A percentile compares a stretch with the other conserved stretches of the same genome.
Conservation (phyloP, 2,329 filamentous ascomycete species). For the Coleophoma cylindrospora region DNA sequence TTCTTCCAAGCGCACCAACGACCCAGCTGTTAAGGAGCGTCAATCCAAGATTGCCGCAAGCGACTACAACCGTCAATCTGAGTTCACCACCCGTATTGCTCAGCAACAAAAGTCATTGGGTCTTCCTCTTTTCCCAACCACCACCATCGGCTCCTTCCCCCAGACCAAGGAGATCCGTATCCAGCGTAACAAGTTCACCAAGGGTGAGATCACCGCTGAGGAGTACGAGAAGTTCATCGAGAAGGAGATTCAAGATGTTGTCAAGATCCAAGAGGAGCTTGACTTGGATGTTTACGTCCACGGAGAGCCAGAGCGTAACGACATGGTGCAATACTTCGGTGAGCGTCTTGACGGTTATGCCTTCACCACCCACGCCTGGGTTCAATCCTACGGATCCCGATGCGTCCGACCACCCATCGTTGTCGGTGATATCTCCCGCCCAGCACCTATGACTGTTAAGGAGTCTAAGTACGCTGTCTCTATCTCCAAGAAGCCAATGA, state of each 20-base stretch:
- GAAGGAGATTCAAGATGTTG: conserved; percentile 92
- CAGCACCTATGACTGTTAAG: conserved; percentile 98
- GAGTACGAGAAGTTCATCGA: conserved; percentile 99
- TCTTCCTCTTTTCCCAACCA: conserved; percentile 96
- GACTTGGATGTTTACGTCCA: conserved; percentile 96
- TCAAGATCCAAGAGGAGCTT: conserved; percentile 98
- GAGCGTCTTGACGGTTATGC: conserved; percentile 95
- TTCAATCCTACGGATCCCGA: conserved; percentile 96
- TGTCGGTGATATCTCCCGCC: conserved; percentile 96
- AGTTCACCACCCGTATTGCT: conserved; percentile 78
- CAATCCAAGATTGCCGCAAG: conserved; percentile 79
- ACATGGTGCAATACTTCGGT: conserved; percentile 99
- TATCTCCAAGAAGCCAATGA: conserved; percentile 98
- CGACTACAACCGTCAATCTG: conserved; percentile 89
- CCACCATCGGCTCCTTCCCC: conserved; percentile 98
- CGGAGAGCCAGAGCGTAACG: conserved; percentile 98
- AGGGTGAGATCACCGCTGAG: conserved; percentile 87
- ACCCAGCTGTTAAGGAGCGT: conserved; percentile 94
- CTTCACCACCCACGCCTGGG: conserved; percentile 99
- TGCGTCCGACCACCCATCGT: conserved; percentile 98
- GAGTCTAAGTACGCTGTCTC: conserved; percentile 98
- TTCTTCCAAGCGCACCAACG: conserved; percentile 91
- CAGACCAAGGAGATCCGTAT: conserved; percentile 99
- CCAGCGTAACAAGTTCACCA: conserved; percentile 97
- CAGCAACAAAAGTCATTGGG: conserved; percentile 90